phyloP scores from a whole-genome alignment of 2,329 filamentous ascomycete genomes.

The Tolypocladium album region DNA sequence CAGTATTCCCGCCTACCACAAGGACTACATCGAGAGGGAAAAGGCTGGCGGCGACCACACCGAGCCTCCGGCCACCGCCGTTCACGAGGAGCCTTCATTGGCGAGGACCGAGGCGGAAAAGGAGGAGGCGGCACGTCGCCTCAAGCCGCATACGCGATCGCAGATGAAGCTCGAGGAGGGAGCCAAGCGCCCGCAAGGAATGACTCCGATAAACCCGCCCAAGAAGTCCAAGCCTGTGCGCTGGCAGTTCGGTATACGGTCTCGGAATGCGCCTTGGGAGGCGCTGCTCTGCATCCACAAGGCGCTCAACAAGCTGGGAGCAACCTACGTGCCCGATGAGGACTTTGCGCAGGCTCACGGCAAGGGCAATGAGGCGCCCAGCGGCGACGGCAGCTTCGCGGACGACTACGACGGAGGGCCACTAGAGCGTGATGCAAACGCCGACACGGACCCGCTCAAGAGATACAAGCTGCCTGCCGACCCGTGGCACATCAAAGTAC shows the following conservation, averaged over 20 bases:
- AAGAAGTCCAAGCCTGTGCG: slow-evolving; percentile 74
- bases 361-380: slow-evolving; percentile 23
- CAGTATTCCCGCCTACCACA: slow-evolving; percentile 82
- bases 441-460: slow-evolving; percentile 39
- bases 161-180: slow-evolving; percentile 57
- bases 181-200: slow-evolving; percentile 46
- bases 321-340: slow-evolving; percentile 70
- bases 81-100: slow-evolving; percentile 35
- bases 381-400: slow-evolving; percentile 29
- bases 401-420: slow-evolving; percentile 25
- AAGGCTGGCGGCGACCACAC: slow-evolving; percentile 39
- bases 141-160: slow-evolving; percentile 76
- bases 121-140: slow-evolving; percentile 65
- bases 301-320: slow-evolving; percentile 76
- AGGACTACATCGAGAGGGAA: slow-evolving; percentile 73
- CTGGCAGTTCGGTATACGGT: slow-evolving; percentile 97
- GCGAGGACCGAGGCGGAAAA: slow-evolving; percentile 61
- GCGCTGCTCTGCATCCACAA: slow-evolving; percentile 94
- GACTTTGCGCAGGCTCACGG: slow-evolving; percentile 40
- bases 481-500: slow-evolving; percentile 87
- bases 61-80: slow-evolving; percentile 30
- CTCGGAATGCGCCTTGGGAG: slow-evolving; percentile 86
- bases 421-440: slow-evolving; percentile 21
- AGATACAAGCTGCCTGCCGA: slow-evolving; percentile 84
- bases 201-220: slow-evolving; percentile 50